Base-by-base conservation (phyloP, 331 rosid species). In the Malus hybrid region DNA sequence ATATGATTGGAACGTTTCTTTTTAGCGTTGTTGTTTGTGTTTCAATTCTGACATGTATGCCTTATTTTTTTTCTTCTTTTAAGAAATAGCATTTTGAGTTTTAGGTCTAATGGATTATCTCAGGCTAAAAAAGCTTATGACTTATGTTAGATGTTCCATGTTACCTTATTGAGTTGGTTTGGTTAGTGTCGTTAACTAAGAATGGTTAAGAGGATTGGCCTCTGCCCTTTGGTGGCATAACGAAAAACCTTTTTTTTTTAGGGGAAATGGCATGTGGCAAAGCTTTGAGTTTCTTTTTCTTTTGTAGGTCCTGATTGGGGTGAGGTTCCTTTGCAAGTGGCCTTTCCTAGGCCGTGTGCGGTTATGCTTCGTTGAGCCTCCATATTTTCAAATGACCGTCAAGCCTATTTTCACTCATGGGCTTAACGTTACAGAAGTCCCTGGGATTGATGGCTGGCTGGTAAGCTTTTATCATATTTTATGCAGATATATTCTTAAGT, bases 391-490 rank as follows among this genome's bases (percentile, higher is more conserved):
- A 77, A 90, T 95, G 99, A 95, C 90, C 1, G 91, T 90, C 76
- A 95, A 92, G 75, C 99, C 99, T 65, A 81, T 95, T 46, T 95
- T 90, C 71, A 88, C 88, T 67, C 98, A 85, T 36, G 98, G 99
- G 65, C 88, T 95, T 72, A 88, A 95, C 63, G 97, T 95, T 70
- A 89, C 99, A 9, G 99, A 88, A 83, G 67, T 95, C 80, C 99
- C 99, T 1, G 99, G 99, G 76, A 90, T 95, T 85, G 98, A 96
- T 19, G 99, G 99, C 71, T 95, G 99, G 99, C 98, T 95, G 70
- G 99, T 95, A 84, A 88, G 50, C 69, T 54, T 42, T 60, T 34
- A 67, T 82, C 18, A 70, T 46, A 19, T 32, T 48, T 64, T 73
- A 33, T 31, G 29, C 20, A 29, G 62, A 75, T 48, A 69, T 39